Evolutionary conservation across 1,284 basidiomycete species (phyloP), one percentile per base, ranked within the genome.

Genomic region (Stereum hirsutum): DNA sequence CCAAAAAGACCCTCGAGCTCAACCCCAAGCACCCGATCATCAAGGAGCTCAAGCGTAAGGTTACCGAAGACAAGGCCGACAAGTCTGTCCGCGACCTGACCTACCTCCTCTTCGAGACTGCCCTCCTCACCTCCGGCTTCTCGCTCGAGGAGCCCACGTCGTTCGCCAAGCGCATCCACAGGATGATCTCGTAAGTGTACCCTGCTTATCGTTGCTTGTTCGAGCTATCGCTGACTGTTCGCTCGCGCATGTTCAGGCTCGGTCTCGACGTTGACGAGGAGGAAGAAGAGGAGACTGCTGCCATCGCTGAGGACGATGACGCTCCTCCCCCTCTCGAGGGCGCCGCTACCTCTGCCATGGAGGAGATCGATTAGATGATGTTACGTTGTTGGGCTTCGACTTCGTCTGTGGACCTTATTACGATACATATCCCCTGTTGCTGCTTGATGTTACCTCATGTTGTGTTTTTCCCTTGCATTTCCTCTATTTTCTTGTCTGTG

Each of bases 1-100:
- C 85, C 52, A 98, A 98, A 83, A 98, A 98, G 88, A 98, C 95
- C 15, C 81, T 99, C 54, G 95, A 99, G 74, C 81, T 99, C 56
- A 98, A 99, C 82, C 89, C 94, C 15, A 68, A 66, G 55, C 94
- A 99, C 74, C 69, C 90, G 39, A 97, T 99, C 70, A 75, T 99
- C 71, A 93, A 91, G 75, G 95, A 98, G 73, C 78, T 99, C 60
- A 90, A 84, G 72, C 78, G 79, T 58, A 97, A 97, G 75, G 89
- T 97, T 52, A 73, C 89, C 45, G 90, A 93, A 67, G 95, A 99
- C 75, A 91, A 95, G 76, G 87, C 89, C 49, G 96, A 99, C 84
- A 95, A 95, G 78, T 96, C 94, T 47, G 94, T 97, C 56, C 84
- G 90, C 53, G 95, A 98, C 72, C 70, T 99, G 54, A 97, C 92